Conservation (phyloP, 768 basidiomycete species). For the Serendipita sp. region DNA sequence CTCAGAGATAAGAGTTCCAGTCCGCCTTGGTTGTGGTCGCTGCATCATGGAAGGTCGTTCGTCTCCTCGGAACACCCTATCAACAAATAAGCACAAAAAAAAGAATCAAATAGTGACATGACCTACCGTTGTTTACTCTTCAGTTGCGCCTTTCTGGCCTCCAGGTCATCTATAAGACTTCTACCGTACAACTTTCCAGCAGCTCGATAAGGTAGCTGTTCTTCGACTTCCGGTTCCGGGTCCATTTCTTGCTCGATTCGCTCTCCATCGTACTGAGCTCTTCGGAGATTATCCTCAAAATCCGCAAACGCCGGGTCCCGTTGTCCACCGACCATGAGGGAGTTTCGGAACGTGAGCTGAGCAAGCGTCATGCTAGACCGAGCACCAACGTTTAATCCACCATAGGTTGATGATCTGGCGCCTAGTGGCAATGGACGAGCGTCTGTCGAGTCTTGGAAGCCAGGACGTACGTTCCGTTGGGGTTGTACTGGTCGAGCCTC, state of each 20-base stretch:
- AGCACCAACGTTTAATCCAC: constrained; percentile 67
- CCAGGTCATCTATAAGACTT: constrained; percentile 82
- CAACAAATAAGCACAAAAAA: constrained; percentile 8
- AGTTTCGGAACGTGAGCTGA: constrained; percentile 75
- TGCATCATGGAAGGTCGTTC: constrained; percentile 89
- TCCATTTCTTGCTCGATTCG: constrained; percentile 37
- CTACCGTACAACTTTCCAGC: constrained; percentile 75
- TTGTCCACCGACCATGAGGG: constrained; percentile 52
- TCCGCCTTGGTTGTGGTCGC: constrained; percentile 34
- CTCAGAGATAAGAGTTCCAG: constrained; percentile 63
- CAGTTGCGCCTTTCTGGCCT: constrained; percentile 67
- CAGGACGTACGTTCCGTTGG: constrained; percentile 27
- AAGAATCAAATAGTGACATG: neutral
- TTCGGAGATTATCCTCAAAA: constrained; percentile 42
- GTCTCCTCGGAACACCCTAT: constrained; percentile 76
- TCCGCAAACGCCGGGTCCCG: constrained; percentile 46
- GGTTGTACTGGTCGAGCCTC: constrained; percentile 14
- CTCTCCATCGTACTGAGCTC: constrained; percentile 65
- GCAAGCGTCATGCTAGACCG: constrained; percentile 53
- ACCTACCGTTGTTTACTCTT: constrained; percentile 66
- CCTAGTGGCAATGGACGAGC: constrained; percentile 66
- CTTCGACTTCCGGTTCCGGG: constrained; percentile 23
- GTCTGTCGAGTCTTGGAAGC: constrained; percentile 49
- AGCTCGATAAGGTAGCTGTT: constrained; percentile 27
- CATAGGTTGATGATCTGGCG: constrained; percentile 35